phyloP scores from a whole-genome alignment of 305 asterid genomes.

The Solanum hybrid region DNA sequence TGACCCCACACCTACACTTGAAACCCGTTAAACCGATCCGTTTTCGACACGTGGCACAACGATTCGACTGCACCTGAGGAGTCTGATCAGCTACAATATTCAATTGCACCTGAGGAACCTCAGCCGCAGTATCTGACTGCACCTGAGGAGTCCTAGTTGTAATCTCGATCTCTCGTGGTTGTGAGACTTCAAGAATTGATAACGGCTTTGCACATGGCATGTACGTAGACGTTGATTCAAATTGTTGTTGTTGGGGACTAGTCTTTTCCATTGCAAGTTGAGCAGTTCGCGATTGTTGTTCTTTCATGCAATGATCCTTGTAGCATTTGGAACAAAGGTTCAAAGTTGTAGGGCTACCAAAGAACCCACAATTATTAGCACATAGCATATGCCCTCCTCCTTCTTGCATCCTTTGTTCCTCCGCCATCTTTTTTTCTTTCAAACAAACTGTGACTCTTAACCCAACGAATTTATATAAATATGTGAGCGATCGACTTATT shows the following conservation, averaged over 20 bases:
- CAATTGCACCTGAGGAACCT: background rate
- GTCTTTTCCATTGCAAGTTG: constrained; percentile 22
- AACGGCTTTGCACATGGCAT: background rate
- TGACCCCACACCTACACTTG: constrained; percentile 40
- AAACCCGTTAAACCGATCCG: constrained; percentile 46
- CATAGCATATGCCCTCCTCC: constrained; percentile 31
- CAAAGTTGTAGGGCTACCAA: constrained; percentile 36
- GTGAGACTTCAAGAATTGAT: background rate
- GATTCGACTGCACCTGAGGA: constrained; percentile 13
- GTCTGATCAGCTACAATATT: background rate
- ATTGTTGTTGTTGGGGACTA: background rate
- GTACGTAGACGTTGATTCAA: background rate
- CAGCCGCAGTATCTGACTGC: background rate
- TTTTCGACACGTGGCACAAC: constrained; percentile 31
- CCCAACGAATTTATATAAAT: background rate
- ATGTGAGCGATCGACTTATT: constrained; percentile 22
- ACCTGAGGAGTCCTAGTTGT: background rate
- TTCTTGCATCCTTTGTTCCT: constrained; percentile 46
- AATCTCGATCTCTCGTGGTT: background rate
- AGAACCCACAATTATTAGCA: constrained; percentile 46
- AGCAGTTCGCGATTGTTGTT: constrained; percentile 20
- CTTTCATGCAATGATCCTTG: constrained; percentile 25
- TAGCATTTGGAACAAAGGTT: constrained; percentile 47
- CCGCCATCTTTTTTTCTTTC: constrained; percentile 23
- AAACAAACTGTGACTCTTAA: background rate